phyloP scores from a whole-genome alignment of 176 grass and related monocot genomes.

The Avena eriantha region DNA sequence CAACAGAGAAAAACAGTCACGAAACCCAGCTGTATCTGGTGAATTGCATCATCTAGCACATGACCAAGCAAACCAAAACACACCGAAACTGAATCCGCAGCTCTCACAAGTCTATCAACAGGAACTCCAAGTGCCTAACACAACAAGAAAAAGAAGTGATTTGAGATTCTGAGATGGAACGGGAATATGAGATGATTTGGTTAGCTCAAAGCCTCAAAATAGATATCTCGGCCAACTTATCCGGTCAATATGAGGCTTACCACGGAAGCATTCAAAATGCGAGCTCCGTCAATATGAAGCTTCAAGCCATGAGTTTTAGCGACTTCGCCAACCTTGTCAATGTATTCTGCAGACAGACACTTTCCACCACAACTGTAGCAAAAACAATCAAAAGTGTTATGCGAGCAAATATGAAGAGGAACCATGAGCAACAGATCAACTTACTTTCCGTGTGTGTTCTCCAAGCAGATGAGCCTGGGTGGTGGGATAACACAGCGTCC shows the following conservation, averaged over 20 bases:
- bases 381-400: not conserved
- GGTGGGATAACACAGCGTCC: slow-evolving; percentile 67
- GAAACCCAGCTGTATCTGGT: too few species aligned
- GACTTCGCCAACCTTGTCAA: slow-evolving; percentile 74
- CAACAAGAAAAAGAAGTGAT: too few species aligned
- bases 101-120: slow-evolving; percentile 78
- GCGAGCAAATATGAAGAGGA: too few species aligned
- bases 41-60: too few species aligned
- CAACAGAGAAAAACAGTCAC: not conserved
- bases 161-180: too few species aligned
- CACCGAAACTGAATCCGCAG: slow-evolving; percentile 93
- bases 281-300: slow-evolving; percentile 92
- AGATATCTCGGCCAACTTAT: not conserved
- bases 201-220: too few species aligned
- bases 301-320: slow-evolving; percentile 73
- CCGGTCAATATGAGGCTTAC: slow-evolving; percentile 51
- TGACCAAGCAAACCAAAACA: not conserved
- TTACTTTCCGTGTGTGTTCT: slow-evolving; percentile 95
- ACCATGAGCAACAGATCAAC: not conserved
- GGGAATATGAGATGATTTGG: too few species aligned
- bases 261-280: slow-evolving; percentile 92
- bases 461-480: slow-evolving; percentile 83
- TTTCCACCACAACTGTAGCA: slow-evolving; percentile 74
- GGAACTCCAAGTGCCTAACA: slow-evolving; percentile 66
- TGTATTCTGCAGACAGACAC: slow-evolving; percentile 75